A percentile compares a stretch with the other conserved stretches of the same genome.
Conservation (phyloP, 1,284 basidiomycete genomes). For the Ustilago trichophora region DNA sequence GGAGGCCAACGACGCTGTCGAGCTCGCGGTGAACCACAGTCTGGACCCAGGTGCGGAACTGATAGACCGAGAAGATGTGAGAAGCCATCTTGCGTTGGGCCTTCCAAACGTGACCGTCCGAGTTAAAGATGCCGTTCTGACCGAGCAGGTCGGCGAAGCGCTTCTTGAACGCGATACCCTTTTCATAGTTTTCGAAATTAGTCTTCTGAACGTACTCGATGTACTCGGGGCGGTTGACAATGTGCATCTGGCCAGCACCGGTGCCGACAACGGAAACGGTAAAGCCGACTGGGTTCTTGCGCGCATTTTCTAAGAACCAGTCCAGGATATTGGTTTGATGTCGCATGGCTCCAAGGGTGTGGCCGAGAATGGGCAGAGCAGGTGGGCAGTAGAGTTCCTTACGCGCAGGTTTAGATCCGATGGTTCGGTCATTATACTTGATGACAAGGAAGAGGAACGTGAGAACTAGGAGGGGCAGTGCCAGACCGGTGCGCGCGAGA, state of each 20-base stretch:
- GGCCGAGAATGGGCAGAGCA: slow-evolving; percentile 37
- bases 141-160: slow-evolving; percentile 51
- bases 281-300: slow-evolving; percentile 22
- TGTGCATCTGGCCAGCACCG: slow-evolving; percentile 34
- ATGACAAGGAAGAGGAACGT: slow-evolving; percentile 19
- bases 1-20: slow-evolving; percentile 35
- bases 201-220: slow-evolving; percentile 64
- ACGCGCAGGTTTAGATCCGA: slow-evolving; percentile 25
- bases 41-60: slow-evolving; percentile 56
- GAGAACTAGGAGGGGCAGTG: slow-evolving; percentile 21
- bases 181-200: slow-evolving; percentile 62
- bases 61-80: slow-evolving; percentile 59
- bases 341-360: slow-evolving; percentile 22
- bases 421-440: slow-evolving; percentile 41
- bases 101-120: slow-evolving; percentile 63
- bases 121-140: slow-evolving; percentile 54
- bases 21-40: slow-evolving; percentile 54
- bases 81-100: slow-evolving; percentile 59
- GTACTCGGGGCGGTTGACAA: slow-evolving; percentile 50
- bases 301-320: slow-evolving; percentile 11
- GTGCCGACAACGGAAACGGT: slow-evolving; percentile 17
- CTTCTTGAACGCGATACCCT: slow-evolving; percentile 43
- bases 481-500: slow-evolving; percentile 14
- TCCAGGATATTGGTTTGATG: slow-evolving; percentile 19
- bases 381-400: slow-evolving; percentile 31